Conservation (phyloP, 441 rosid genomes). For the Erodium trifolium region DNA sequence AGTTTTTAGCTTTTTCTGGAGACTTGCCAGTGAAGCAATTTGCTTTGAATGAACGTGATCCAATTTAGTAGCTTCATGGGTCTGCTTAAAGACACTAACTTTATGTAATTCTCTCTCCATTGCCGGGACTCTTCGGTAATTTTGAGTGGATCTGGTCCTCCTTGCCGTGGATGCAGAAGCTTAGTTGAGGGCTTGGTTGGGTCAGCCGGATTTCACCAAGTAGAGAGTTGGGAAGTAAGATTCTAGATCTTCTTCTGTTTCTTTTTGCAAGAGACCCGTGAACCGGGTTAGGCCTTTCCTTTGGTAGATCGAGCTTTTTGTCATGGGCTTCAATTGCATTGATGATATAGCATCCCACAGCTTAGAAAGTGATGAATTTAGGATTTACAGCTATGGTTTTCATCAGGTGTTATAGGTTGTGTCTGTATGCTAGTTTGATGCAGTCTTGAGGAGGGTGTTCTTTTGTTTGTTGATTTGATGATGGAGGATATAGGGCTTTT, state of each 20-base stretch:
- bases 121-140: constrained; percentile 10
- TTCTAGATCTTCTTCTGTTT: constrained; percentile 12
- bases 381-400: constrained; percentile 19
- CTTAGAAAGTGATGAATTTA: constrained; percentile 13
- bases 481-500: constrained; percentile 84
- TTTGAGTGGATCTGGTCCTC: constrained; percentile 13
- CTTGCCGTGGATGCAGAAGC: constrained; percentile 6
- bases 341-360: constrained; percentile 16
- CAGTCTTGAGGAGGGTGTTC: not conserved
- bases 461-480: constrained; percentile 5
- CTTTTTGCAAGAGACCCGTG: no score
- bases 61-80: constrained; percentile 21
- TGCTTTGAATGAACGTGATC: constrained; percentile 51
- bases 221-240: constrained; percentile 3
- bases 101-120: constrained; percentile 10
- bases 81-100: constrained; percentile 5
- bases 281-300: not conserved
- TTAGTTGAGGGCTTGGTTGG: not conserved
- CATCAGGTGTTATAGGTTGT: constrained; percentile 8
- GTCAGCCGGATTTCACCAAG: not conserved
- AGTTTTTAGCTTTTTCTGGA: constrained; percentile 25
- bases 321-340: constrained; percentile 3
- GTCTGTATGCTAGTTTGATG: no score
- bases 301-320: constrained; percentile 16
- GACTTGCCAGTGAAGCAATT: constrained; percentile 57